Evolutionary conservation across 1,139 yeast genomes (phyloP), one percentile per base, ranked within the genome.

Genomic region (Debaryomycetaceae sp.): DNA sequence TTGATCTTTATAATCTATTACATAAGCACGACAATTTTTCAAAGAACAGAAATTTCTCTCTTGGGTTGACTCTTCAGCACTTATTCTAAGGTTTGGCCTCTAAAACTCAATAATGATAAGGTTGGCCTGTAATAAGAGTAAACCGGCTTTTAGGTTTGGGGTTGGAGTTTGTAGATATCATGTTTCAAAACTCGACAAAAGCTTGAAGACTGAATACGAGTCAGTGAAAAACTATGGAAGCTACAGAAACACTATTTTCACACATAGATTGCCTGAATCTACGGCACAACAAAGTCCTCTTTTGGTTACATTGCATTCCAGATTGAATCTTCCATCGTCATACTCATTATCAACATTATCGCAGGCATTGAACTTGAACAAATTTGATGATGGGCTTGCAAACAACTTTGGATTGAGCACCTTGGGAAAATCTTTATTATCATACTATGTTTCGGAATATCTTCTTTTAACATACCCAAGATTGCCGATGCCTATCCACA

Each of bases 391-490:
- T 34, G 76, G 79, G 28, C 73, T 74, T 47, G 83, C 81, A 31
- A 86, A 86, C 62, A 91, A 91, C 60, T 75, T 73, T 44, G 94
- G 95, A n/a, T 75, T 91, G 59, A 79, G 84, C 44, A 76, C 80
- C 14, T 81, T 91, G 55, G 98, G 98, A 40, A 81, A 83, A 56
- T 79, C 83, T 45, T 67, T 92, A 40, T 67, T 92, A 46, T 79
- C 84, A 24, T 88, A 83, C 61, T 84, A 87, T 55, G 83, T 83
- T 3, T 75, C 86, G 28, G 95, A 88, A 59, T 66, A 85, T 53
- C 70, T 91, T 44, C 68, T 88, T 55, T 64, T 83, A 38, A 79
- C 76, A 49, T 88, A 88, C 60, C 99, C 99, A 37, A 79, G 99
- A 58, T 73, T 94, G 46, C 98, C 99, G 24, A 76, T 84, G 51